Evolutionary conservation across 805 yeast species (phyloP).

Genomic region (Ogataea salicorniae): DNA sequence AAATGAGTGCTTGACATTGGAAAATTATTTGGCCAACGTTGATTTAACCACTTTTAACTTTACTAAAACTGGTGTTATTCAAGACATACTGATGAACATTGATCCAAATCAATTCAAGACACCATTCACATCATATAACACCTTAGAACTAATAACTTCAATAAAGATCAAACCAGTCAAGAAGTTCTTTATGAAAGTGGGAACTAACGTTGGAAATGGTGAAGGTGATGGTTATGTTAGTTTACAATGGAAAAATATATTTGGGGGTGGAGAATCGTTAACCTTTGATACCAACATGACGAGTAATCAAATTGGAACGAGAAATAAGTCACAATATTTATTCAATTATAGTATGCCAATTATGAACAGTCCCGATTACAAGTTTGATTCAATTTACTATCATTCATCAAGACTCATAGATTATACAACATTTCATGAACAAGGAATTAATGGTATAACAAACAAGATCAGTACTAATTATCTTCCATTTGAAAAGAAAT

Average conservation of each 20-base stretch:
- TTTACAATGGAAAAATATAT: conserved; percentile 54
- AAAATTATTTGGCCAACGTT: conserved; percentile 34
- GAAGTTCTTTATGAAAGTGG: conserved; percentile 78
- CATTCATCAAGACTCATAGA: conserved; percentile 44
- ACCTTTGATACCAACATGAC: conserved; percentile 40
- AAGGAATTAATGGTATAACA: conserved; percentile 38
- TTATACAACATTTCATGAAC: conserved; percentile 42
- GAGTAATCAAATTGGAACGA: conserved; percentile 40
- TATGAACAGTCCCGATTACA: conserved; percentile 35
- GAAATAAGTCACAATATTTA: conserved; percentile 46
- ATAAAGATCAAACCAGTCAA: conserved; percentile 50
- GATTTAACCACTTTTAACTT: conserved; percentile 43
- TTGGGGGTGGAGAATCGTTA: conserved; percentile 53
- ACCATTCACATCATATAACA: conserved; percentile 15
- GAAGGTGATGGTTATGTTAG: conserved; percentile 93
- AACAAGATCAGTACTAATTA: conserved; percentile 35
- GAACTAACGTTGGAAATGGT: conserved; percentile 93
- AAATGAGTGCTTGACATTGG: conserved; percentile 33
- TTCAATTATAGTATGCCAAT: conserved; percentile 44
- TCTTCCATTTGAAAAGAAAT: conserved; percentile 23
- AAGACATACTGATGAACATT: conserved; percentile 35
- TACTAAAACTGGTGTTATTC: conserved; percentile 37
- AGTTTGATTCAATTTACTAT: conserved; percentile 35
- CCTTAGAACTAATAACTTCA: conserved; percentile 25
- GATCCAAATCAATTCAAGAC: conserved; percentile 18